Percentiles rank a stretch among this genome's conserved stretches.
Conservation (phyloP, 2,329 filamentous ascomycete species). For the Trichoderma semiorbis region DNA sequence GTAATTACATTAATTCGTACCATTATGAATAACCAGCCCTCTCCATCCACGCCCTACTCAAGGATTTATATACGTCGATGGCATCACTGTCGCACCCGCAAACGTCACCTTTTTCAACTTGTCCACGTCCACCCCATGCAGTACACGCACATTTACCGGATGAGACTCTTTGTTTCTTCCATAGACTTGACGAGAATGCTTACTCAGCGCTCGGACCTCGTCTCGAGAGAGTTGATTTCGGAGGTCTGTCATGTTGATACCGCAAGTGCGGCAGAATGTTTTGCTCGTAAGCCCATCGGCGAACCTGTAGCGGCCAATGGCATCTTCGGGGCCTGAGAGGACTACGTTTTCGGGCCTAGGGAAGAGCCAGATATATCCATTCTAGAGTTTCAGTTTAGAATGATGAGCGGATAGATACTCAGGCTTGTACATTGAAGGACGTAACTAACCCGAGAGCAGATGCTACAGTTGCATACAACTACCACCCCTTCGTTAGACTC, state of each 20-base stretch:
- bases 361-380: conserved; percentile 45
- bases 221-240: conserved; percentile 32
- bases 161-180: conserved; percentile 17
- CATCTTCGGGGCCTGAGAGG: conserved; percentile 37
- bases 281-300: conserved; percentile 34
- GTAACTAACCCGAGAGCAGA: conserved; percentile 40
- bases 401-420: neutral
- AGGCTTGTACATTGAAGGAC: neutral
- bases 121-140: neutral
- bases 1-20: neutral
- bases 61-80: neutral
- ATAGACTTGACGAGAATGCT: conserved; percentile 24
- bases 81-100: neutral
- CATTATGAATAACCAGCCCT: neutral
- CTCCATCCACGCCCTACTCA: too few relatives aligned
- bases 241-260: conserved; percentile 40
- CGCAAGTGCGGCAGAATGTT: conserved; percentile 48
- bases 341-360: conserved; percentile 37
- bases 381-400: conserved; percentile 29
- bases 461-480: conserved; percentile 50
- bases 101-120: neutral
- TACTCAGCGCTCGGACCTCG: conserved; percentile 25
- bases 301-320: conserved; percentile 40
- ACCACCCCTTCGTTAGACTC: conserved; percentile 30
- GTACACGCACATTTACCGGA: conserved; percentile 39